A percentile compares a stretch with the other conserved stretches of the same genome.
phyloP scores from a whole-genome alignment of 2,329 filamentous ascomycete genomes.

The Ceratocystis variospora region DNA sequence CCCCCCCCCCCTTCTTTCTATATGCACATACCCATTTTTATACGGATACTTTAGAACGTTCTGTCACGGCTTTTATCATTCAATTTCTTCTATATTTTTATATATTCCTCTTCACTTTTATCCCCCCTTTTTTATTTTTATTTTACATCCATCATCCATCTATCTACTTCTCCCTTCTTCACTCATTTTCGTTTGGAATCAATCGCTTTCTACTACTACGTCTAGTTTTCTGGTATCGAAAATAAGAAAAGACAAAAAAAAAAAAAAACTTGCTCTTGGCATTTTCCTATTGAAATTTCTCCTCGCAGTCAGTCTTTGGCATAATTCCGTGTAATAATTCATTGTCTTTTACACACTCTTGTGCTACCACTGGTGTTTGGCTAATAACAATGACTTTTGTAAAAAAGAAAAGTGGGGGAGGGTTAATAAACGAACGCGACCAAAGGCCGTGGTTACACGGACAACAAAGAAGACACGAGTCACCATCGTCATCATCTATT shows the following conservation, averaged over 20 bases:
- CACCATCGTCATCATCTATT: too few species aligned
- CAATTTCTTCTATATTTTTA: not conserved
- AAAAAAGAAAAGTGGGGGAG: not conserved
- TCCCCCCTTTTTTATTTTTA: not conserved
- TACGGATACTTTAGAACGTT: not conserved
- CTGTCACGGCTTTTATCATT: slow-evolving; percentile 6
- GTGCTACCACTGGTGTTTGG: not conserved
- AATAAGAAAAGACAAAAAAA: not conserved
- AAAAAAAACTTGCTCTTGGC: not conserved
- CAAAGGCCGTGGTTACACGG: not conserved
- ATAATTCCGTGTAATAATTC: not conserved
- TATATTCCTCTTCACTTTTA: not conserved
- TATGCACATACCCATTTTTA: not conserved
- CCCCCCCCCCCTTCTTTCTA: not conserved
- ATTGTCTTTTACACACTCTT: not conserved
- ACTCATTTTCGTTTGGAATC: slow-evolving; percentile 17
- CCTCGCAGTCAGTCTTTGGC: not conserved
- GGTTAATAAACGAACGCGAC: not conserved
- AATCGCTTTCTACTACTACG: slow-evolving; percentile 14
- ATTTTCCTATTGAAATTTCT: not conserved
- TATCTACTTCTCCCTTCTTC: slow-evolving; percentile 3
- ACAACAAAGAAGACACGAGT: too few species aligned
- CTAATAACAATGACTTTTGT: not conserved
- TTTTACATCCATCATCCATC: slow-evolving; percentile 17
- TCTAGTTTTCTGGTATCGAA: not conserved